These are phyloP conservation scores for Yamadazyma nakazawae DNA, from an alignment of 805 yeast species.

Conservation along the genomic window DNA sequence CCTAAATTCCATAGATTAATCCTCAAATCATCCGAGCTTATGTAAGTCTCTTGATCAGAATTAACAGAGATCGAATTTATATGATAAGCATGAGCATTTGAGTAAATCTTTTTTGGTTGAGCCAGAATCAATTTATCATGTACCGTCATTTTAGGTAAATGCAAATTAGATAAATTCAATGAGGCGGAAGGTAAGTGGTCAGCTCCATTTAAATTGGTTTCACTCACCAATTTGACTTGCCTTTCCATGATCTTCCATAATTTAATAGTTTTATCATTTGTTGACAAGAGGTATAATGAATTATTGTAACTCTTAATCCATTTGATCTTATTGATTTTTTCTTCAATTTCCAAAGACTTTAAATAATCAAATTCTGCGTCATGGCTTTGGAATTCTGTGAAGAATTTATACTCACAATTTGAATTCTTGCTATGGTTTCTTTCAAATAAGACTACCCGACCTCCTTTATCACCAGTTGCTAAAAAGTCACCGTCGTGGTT, in stretches of 20 bases:
- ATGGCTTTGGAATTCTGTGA: slow-evolving; percentile 96
- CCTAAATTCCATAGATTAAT: slow-evolving; percentile 94
- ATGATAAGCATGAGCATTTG: slow-evolving; percentile 98
- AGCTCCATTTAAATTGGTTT: slow-evolving; percentile 64
- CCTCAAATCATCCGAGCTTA: slow-evolving; percentile 90
- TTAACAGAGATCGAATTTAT: slow-evolving; percentile 93
- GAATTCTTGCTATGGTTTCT: slow-evolving; percentile 66
- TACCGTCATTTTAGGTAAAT: slow-evolving; percentile 82
- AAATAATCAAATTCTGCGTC: slow-evolving; percentile 98
- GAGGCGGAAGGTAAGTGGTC: slow-evolving; percentile 18
- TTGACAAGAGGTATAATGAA: slow-evolving; percentile 84
- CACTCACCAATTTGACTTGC: slow-evolving; percentile 86
- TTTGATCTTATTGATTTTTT: slow-evolving; percentile 94
- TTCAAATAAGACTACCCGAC: slow-evolving; percentile 93
- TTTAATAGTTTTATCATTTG: slow-evolving; percentile 98
- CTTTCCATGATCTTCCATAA: slow-evolving; percentile 95
- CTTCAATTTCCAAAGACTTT: slow-evolving; percentile 94
- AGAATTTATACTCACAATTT: slow-evolving; percentile 86
- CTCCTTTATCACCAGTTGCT: slow-evolving; percentile 99
- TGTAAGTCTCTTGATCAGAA: slow-evolving; percentile 93
- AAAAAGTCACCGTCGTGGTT: slow-evolving; percentile 91
- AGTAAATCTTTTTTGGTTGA: slow-evolving; percentile 84
- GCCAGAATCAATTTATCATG: slow-evolving; percentile 96
- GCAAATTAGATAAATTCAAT: slow-evolving; percentile 36
- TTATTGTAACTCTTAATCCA: slow-evolving; percentile 89